Base-by-base conservation (phyloP, 1,284 basidiomycete genomes). In the Anthracocystis walkeri region DNA sequence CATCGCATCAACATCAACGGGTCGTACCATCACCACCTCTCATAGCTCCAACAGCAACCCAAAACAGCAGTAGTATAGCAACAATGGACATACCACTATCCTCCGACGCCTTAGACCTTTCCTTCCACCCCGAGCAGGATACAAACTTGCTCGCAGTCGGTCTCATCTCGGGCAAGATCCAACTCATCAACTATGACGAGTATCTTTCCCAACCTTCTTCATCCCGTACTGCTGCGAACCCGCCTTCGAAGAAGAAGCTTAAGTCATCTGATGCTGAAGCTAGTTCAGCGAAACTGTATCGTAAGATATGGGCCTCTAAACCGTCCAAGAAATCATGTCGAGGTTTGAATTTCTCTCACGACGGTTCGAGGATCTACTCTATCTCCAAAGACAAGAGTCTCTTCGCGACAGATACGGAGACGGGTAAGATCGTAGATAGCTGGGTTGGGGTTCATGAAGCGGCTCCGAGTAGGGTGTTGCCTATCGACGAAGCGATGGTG, bases 91-190 rank as follows among this genome's bases (percentile, higher is more conserved):
- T 85, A 33, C 75, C 80, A 12, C 79, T 85, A 11, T 75, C 90
- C 54, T 89, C 90, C 23, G 92, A 97, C 85, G 90, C 94, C 40
- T 95, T 97, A 84, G 95, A 97, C 87, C 87, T 97, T 49, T 89
- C 88, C 1, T 97, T 97, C 83, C 93, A 95, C 80, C 94, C 95
- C 0, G 87, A 87, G 1, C 84, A 89, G 41, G 86, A 90, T 0
- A 87, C 53, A 8, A 70, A 77, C 48, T 46, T 90, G 20, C 89
- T 95, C 10, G 94, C 92, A 83, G 88, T 91, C 6, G 92, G 90
- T 0, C 89, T 96, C 2, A 88, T 97, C 31, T 92, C 92, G 0
- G 94, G 94, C 40, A 89, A 92, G 59, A 88, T 97, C 77, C 93
- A 92, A 77, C 91, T 92, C 0, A 92, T 92, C 84, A 82, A 88